A percentile compares a stretch with the other conserved stretches of the same genome.
phyloP scores from a whole-genome alignment of 495 filamentous ascomycete genomes.

The Aspergillus kassunensis region DNA sequence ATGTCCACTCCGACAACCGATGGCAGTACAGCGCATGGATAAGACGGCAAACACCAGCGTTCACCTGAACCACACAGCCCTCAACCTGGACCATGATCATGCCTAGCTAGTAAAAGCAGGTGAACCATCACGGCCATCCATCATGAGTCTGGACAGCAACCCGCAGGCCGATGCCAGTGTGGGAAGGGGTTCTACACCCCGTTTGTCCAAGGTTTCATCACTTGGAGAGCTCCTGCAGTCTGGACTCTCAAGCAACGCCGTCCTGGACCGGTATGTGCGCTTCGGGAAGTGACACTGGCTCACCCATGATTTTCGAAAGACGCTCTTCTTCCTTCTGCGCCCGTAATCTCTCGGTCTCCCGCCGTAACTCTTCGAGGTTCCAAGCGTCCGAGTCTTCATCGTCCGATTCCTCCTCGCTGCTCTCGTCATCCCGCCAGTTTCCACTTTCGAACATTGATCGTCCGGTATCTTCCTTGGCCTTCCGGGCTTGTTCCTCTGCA shows the following conservation, averaged over 20 bases:
- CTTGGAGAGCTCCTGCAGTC: slow-evolving; percentile 15
- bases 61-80: slow-evolving; percentile 20
- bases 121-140: slow-evolving; percentile 21
- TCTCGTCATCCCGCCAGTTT: slow-evolving; percentile 74
- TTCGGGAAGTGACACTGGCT: slow-evolving; percentile 20
- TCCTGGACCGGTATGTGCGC: slow-evolving; percentile 24
- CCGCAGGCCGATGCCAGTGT: slow-evolving; percentile 23
- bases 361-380: slow-evolving; percentile 72
- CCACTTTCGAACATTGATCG: slow-evolving; percentile 93
- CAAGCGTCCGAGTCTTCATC: slow-evolving; percentile 56
- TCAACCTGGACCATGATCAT: slow-evolving; percentile 13
- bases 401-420: slow-evolving; percentile 59
- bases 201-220: slow-evolving; percentile 28
- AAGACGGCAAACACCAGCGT: slow-evolving; percentile 21
- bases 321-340: slow-evolving; percentile 44
- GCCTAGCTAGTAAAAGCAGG: slow-evolving; percentile 4
- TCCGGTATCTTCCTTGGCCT: slow-evolving; percentile 92
- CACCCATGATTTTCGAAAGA: slow-evolving; percentile 32
- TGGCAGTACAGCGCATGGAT: slow-evolving; percentile 13
- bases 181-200: slow-evolving; percentile 24
- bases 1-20: slow-evolving; percentile 11
- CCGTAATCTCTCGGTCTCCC: slow-evolving; percentile 63
- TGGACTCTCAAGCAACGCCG: slow-evolving; percentile 29
- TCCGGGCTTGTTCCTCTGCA: slow-evolving; percentile 80
- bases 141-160: slow-evolving; percentile 22